Percentiles rank a stretch among this genome's conserved stretches.
Conservation (phyloP, 2,329 filamentous ascomycete species). For the Fusarium sp. region DNA sequence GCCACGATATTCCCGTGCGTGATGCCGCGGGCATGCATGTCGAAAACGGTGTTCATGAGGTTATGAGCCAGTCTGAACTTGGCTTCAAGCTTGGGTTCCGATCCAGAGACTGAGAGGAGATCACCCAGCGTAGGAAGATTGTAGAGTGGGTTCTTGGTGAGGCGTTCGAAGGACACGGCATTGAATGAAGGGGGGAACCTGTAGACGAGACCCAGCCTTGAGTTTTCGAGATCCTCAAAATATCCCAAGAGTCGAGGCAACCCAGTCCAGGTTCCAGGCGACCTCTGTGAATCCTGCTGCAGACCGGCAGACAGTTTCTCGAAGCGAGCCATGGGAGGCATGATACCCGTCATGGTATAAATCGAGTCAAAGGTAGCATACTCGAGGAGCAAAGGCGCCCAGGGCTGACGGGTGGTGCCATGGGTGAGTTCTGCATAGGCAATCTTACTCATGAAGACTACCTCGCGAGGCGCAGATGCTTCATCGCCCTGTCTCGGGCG, state of each 20-base stretch:
- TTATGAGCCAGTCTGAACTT: constrained; percentile 84
- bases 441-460: constrained; percentile 66
- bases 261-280: constrained; percentile 72
- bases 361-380: constrained; percentile 77
- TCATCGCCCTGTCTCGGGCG: constrained; percentile 58
- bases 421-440: constrained; percentile 66
- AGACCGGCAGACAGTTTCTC: constrained; percentile 74
- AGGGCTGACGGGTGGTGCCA: constrained; percentile 61
- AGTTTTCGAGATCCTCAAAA: constrained; percentile 80
- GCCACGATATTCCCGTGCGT: constrained; percentile 80
- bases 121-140: constrained; percentile 69
- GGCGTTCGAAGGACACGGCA: constrained; percentile 68
- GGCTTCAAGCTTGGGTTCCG: constrained; percentile 79
- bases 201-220: constrained; percentile 82
- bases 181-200: constrained; percentile 79
- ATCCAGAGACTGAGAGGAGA: constrained; percentile 66
- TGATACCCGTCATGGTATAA: constrained; percentile 74
- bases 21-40: constrained; percentile 79
- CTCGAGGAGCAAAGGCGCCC: constrained; percentile 77
- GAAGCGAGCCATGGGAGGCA: constrained; percentile 76
- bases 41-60: constrained; percentile 80
- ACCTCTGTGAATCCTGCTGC: constrained; percentile 67
- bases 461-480: constrained; percentile 59
- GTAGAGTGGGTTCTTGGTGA: constrained; percentile 66
- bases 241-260: constrained; percentile 76